phyloP scores from a whole-genome alignment of 345 rosid species.

The Acer saccharum region DNA sequence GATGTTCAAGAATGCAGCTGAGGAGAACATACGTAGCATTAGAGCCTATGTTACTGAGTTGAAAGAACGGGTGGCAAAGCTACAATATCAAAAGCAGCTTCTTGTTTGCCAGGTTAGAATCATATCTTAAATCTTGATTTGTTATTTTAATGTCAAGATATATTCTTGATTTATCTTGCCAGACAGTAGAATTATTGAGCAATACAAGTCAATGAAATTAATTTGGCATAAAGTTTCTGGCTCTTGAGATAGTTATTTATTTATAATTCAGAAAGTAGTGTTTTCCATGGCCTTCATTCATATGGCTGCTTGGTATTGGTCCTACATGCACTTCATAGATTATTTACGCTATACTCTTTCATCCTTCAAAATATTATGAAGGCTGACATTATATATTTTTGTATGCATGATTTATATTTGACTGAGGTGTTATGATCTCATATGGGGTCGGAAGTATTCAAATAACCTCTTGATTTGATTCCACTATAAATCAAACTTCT shows the following conservation, averaged over 20 bases:
- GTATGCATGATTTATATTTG: background rate
- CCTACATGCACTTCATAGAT: background rate
- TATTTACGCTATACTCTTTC: background rate
- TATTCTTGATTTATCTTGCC: background rate
- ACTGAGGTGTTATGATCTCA: background rate
- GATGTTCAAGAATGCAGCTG: conserved; percentile 95
- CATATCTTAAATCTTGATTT: background rate
- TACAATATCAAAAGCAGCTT: conserved; percentile 97
- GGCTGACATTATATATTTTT: background rate
- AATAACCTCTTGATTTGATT: background rate
- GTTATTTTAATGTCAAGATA: background rate
- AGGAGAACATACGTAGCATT: conserved; percentile 85
- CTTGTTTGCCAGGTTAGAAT: conserved; percentile 86
- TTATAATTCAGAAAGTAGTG: background rate
- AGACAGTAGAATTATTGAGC: background rate
- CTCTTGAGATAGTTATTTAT: conserved; percentile 3
- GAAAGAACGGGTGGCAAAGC: conserved; percentile 94
- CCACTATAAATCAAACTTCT: background rate
- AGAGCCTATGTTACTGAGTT: conserved; percentile 82
- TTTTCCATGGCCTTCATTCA: background rate
- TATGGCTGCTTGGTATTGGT: background rate
- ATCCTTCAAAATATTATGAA: background rate
- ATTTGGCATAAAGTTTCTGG: background rate
- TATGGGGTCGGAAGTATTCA: background rate
- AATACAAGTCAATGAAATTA: background rate